Percentiles rank a stretch among this genome's conserved stretches.
phyloP scores from a whole-genome alignment of 2,329 filamentous ascomycete genomes.

The Aspergillus uvarum region DNA sequence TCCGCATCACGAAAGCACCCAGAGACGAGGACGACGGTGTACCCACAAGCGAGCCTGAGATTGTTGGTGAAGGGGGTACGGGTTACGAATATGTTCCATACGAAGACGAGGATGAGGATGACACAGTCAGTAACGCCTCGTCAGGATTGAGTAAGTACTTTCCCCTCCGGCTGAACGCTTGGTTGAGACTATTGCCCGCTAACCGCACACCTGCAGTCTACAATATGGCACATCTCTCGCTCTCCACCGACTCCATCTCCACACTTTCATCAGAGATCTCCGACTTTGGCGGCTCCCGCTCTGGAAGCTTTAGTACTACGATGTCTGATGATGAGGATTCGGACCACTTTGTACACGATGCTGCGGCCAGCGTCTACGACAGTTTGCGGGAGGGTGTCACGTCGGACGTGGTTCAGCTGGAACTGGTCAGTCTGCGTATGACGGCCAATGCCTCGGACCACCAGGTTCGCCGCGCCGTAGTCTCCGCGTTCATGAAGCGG shows the following conservation, averaged over 20 bases:
- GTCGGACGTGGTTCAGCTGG: conserved; percentile 84
- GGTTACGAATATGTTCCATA: conserved; percentile 66
- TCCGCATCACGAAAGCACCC: conserved; percentile 47
- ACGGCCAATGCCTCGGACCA: conserved; percentile 85
- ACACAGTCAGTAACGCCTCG: conserved; percentile 61
- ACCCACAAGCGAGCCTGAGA: conserved; percentile 47
- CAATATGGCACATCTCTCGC: conserved; percentile 49
- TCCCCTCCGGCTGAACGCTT: conserved; percentile 1
- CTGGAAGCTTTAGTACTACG: conserved; percentile 71
- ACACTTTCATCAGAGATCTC: conserved; percentile 59
- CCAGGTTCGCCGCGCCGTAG: conserved; percentile 83
- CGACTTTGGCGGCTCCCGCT: conserved; percentile 55
- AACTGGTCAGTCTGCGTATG: conserved; percentile 91
- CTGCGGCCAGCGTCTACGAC: conserved; percentile 81
- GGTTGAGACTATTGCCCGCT: conserved; percentile 4
- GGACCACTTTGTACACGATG: conserved; percentile 79
- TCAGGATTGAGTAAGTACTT: conserved; percentile 37
- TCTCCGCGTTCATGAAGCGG: conserved; percentile 78
- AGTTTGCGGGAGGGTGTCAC: conserved; percentile 70
- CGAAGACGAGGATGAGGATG: conserved; percentile 65
- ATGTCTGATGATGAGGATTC: conserved; percentile 62
- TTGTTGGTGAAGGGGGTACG: conserved; percentile 60
- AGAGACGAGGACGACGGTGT: conserved; percentile 46
- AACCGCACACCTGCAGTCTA: conserved; percentile 43
- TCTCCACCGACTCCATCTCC: conserved; percentile 59